Evolutionary conservation across 2,329 filamentous ascomycete species (phyloP), one percentile per base, ranked within the genome.

Genomic region (Paracorniculantispora psalliotae): DNA sequence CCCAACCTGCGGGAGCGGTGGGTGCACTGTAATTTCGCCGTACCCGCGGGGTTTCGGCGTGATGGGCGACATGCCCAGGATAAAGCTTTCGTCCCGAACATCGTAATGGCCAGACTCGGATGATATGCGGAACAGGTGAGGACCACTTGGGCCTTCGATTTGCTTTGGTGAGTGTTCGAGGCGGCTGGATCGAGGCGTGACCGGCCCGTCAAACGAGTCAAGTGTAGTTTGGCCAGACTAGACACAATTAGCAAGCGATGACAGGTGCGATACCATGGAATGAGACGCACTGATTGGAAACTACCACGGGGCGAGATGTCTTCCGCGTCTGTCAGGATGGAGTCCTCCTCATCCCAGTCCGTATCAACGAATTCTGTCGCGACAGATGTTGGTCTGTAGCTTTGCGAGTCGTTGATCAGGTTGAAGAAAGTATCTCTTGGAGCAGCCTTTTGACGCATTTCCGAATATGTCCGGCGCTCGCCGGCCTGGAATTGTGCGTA

Each of bases 121-220:
- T 21, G 89, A 91, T 61, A 81, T 82, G 64, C 90, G 85, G 73
- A 96, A 96, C 17, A 96, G 81, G 75, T 96, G 92, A 10, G 92
- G 92, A 1, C 92, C 92, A 64, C 82, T 83, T 2, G 92, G 92
- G 0, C 92, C 92, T 69, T 91, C 82, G 7, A 93, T 86, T 33
- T 86, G 80, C 71, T 88, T 88, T 43, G 74, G 66, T n/a, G 81
- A 80, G 61, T 82, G 75, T 47, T 85, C 81, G 63, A 87, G 79
- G 64, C 80, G 80, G 66, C 77, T 82, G 48, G 88, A 88, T 62
- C 84, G 82, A 19, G 92, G 92, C 26, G 92, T 96, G 30, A 85
- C 84, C 3, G 87, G 81, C 70, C 96, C 92, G 68, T 96, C 91
- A 67, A 89, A 92, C 1, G 91, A 93, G 7, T 92, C 96, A 39